These are phyloP conservation scores for Erysimum pusillum DNA, from an alignment of 441 rosid species.

Conservation along the genomic window DNA sequence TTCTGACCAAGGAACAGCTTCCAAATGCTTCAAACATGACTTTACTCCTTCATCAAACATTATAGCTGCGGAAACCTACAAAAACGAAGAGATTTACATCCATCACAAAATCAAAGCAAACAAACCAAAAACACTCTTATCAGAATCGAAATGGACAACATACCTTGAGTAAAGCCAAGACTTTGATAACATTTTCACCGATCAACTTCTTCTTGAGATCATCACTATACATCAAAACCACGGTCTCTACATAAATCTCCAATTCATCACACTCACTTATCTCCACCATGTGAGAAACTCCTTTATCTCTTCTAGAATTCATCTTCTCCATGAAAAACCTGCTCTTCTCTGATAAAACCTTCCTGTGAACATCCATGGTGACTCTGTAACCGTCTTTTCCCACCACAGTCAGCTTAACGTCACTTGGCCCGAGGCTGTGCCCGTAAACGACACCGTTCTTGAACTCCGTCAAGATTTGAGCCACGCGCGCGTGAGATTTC, in stretches of 20 bases:
- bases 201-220: slow-evolving; percentile 77
- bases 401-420: slow-evolving; percentile 83
- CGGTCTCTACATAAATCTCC: slow-evolving; percentile 87
- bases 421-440: slow-evolving; percentile 56
- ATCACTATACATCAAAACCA: slow-evolving; percentile 86
- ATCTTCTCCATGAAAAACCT: slow-evolving; percentile 82
- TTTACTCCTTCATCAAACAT: slow-evolving; percentile 74
- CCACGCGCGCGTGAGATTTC: slow-evolving; percentile 63
- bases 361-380: slow-evolving; percentile 76
- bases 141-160: background rate
- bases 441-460: slow-evolving; percentile 49
- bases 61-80: slow-evolving; percentile 81
- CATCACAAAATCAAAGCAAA: slow-evolving; percentile 13
- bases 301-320: slow-evolving; percentile 63
- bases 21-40: slow-evolving; percentile 85
- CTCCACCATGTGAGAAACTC: slow-evolving; percentile 82
- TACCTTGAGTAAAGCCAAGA: slow-evolving; percentile 93
- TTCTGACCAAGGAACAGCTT: slow-evolving; percentile 94
- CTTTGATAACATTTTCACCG: slow-evolving; percentile 72
- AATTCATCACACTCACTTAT: slow-evolving; percentile 95
- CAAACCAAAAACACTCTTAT: slow-evolving; percentile 1
- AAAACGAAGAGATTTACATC: slow-evolving; percentile 1
- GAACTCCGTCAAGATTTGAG: slow-evolving; percentile 65
- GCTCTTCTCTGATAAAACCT: slow-evolving; percentile 76
- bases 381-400: slow-evolving; percentile 77